Conservation (phyloP, 208 protist genomes). For the Acanthamoeba healyi region DNA sequence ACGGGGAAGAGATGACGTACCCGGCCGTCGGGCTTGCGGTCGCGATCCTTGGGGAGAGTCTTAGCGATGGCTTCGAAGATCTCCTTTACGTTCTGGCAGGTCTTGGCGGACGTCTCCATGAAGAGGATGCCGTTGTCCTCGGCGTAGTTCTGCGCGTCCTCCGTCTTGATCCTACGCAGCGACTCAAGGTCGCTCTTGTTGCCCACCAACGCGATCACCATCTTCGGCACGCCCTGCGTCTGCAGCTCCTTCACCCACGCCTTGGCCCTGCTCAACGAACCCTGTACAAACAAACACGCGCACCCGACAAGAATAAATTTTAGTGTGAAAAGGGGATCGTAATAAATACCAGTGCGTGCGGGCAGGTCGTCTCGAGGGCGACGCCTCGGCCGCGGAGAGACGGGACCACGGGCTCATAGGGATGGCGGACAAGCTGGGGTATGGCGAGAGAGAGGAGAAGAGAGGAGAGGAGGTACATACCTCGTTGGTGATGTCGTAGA, state of each 20-base stretch:
- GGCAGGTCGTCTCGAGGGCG: too few relatives aligned
- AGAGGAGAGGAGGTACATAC: slow-evolving; percentile 52
- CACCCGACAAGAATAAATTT: too few relatives aligned
- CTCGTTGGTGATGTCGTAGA: slow-evolving; percentile 93
- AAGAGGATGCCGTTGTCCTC: slow-evolving; percentile 93
- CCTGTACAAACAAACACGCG: too few relatives aligned
- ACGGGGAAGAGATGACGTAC: too few relatives aligned
- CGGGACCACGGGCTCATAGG: too few relatives aligned
- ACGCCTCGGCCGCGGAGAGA: too few relatives aligned
- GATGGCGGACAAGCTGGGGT: too few relatives aligned
- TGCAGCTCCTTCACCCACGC: slow-evolving; percentile 87
- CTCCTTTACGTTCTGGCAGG: slow-evolving; percentile 92
- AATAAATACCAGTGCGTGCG: too few relatives aligned
- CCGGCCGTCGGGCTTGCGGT: too few relatives aligned
- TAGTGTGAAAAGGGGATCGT: too few relatives aligned
- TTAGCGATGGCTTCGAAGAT: slow-evolving; percentile 92
- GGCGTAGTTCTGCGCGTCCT: slow-evolving; percentile 95
- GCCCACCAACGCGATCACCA: slow-evolving; percentile 84
- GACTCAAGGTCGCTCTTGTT: slow-evolving; percentile 86
- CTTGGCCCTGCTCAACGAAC: slow-evolving; percentile 83
- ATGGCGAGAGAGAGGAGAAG: background rate
- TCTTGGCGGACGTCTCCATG: slow-evolving; percentile 94
- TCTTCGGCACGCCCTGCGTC: slow-evolving; percentile 82
- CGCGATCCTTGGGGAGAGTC: too few relatives aligned
- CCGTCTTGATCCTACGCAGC: slow-evolving; percentile 75